Base-by-base conservation (phyloP, 1,284 basidiomycete genomes). In the Inonotus hispidus region DNA sequence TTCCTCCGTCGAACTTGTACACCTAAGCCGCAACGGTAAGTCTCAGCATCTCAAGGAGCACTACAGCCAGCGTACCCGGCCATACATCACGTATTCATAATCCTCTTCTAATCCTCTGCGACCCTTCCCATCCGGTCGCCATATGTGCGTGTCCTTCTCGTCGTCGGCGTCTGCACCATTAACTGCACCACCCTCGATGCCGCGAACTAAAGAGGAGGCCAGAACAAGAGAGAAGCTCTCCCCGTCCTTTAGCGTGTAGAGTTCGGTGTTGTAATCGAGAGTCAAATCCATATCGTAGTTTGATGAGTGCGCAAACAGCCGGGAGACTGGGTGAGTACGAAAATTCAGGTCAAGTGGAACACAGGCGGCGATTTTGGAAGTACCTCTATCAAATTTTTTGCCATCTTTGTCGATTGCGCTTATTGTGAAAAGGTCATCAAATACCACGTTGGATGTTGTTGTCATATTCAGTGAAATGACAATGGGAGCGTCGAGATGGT, bases 41-140 rank as follows among this genome's bases (percentile, higher is more conserved):
- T 29, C 32, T 23, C 39, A 4, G 27, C 38, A 19, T 58, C 11
- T 19, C 1, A 45, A 25, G 32, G 55, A 56, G 58, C 63, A 6
- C 16, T 25, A 61, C 8, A 53, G 27, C 21, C 63, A 29, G 63
- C 85, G 67, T 67, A 95, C 93, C 85, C 97, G 98, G 49, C 96
- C 96, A 72, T 93, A 95, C 95, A 98, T 98, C 66, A 99, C 96
- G 78, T 99, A 99, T 71, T 98, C 96, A 70, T 94, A 99, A 68
- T 98, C 95, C 64, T 95, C 92, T 65, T 98, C 95, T 35, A 99
- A 73, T 0, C 95, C 95, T 70, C 88, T 80, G 66, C 85, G 81
- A 3, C 92, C 90, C 74, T 92, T 92, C 58, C 92, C 84, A 75
- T 93, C 90, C 71, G 93, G 91, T 72, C 95, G 77, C 93, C 95